These are phyloP conservation scores for Lodderomyces oxycetoniae DNA, from an alignment of 1,139 yeast genomes.

Conservation along the genomic window DNA sequence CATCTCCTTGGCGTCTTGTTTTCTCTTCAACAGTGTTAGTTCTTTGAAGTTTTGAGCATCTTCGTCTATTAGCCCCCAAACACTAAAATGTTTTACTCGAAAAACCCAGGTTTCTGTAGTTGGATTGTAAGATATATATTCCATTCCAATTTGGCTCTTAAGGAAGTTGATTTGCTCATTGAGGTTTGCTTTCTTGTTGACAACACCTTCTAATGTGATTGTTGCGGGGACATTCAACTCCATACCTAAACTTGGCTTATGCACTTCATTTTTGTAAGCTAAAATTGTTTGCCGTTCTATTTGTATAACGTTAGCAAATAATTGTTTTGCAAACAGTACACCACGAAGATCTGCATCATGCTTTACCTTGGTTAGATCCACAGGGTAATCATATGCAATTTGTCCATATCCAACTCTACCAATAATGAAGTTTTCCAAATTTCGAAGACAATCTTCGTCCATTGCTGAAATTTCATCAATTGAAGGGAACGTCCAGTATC, in stretches of 20 bases:
- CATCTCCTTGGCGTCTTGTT: constrained; percentile 26
- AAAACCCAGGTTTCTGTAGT: constrained; percentile 75
- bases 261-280: constrained; percentile 56
- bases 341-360: constrained; percentile 29
- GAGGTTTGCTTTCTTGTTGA: constrained; percentile 35
- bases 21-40: constrained; percentile 24
- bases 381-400: constrained; percentile 65
- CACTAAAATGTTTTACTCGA: constrained; percentile 84
- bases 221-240: constrained; percentile 86
- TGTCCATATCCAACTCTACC: constrained; percentile 69
- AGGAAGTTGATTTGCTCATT: constrained; percentile 45
- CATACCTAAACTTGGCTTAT: constrained; percentile 61
- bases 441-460: constrained; percentile 47
- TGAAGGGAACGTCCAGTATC: constrained; percentile 81
- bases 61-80: constrained; percentile 84
- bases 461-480: constrained; percentile 48
- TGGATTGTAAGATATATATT: constrained; percentile 75
- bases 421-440: constrained; percentile 63
- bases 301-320: constrained; percentile 57
- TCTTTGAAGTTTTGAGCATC: constrained; percentile 53
- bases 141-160: constrained; percentile 56
- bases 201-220: constrained; percentile 65
- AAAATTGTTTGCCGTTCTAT: constrained; percentile 56
- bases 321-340: constrained; percentile 21
- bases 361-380: constrained; percentile 53